A percentile compares a stretch with the other conserved stretches of the same genome.
phyloP scores from a whole-genome alignment of 2,329 filamentous ascomycete genomes.

The Aspergillus sergii region DNA sequence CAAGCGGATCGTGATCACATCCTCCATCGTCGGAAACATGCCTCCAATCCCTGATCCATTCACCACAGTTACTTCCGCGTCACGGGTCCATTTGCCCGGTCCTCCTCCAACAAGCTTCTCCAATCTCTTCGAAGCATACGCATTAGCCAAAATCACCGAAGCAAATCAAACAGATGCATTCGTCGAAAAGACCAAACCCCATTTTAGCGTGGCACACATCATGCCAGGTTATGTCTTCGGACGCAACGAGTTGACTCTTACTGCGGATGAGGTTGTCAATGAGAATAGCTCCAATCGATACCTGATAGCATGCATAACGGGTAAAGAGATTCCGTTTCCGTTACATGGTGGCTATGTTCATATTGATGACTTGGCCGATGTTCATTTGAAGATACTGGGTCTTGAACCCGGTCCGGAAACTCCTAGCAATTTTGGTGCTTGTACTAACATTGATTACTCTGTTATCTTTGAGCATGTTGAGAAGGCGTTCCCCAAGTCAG shows the following conservation, averaged over 20 bases:
- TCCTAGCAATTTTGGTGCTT: not conserved
- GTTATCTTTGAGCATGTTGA: not conserved
- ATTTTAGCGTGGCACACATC: not conserved
- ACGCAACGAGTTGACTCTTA: not conserved
- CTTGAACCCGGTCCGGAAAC: not conserved
- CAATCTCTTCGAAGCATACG: not conserved
- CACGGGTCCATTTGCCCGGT: not conserved
- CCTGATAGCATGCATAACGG: not conserved
- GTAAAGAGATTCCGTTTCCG: slow-evolving; percentile 2
- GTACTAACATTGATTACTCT: not conserved
- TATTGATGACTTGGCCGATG: slow-evolving; percentile 13
- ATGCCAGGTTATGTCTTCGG: not conserved
- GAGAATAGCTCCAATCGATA: not conserved
- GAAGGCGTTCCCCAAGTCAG: not conserved
- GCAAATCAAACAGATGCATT: not conserved
- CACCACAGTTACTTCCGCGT: not conserved
- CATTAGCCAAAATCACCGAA: not conserved
- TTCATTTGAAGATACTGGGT: slow-evolving; percentile 5
- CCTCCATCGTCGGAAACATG: slow-evolving; percentile 1
- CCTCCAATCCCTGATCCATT: not conserved
- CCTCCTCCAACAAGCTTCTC: not conserved
- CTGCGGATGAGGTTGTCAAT: not conserved
- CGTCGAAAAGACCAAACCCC: not conserved
- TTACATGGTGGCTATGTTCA: slow-evolving; percentile 14
- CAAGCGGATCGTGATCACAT: slow-evolving; percentile 2